phyloP scores from a whole-genome alignment of 2,329 filamentous ascomycete species.

The Clathrospora elynae region DNA sequence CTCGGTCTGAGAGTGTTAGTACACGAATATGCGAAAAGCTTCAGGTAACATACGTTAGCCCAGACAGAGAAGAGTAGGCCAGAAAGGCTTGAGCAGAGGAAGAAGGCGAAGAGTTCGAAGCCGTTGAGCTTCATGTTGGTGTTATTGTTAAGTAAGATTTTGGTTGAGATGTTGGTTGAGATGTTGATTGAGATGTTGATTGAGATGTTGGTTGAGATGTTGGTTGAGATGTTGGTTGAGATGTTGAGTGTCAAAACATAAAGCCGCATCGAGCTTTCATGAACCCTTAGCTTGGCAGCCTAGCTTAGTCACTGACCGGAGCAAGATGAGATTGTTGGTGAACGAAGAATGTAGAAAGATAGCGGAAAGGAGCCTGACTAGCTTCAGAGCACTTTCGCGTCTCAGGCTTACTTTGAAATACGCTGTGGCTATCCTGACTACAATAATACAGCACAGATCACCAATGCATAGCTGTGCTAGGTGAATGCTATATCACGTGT shows the following conservation, averaged over 20 bases:
- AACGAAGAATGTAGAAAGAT: background rate
- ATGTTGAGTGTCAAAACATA: background rate
- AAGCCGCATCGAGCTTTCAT: background rate
- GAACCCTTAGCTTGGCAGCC: constrained; percentile 6
- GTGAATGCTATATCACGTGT: background rate
- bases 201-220: constrained; percentile 5
- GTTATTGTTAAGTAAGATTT: background rate
- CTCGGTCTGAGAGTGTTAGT: constrained; percentile 11
- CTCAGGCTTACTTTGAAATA: no score
- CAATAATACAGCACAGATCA: no score
- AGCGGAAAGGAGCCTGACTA: no score
- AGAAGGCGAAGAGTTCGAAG: constrained; percentile 16
- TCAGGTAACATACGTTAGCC: constrained; percentile 6
- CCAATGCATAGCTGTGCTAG: no score
- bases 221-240: background rate
- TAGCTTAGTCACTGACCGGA: constrained; percentile 1
- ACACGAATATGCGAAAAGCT: background rate
- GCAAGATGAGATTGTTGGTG: background rate
- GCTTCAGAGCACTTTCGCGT: no score
- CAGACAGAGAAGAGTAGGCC: constrained; percentile 8
- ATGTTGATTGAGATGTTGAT: constrained; percentile 2
- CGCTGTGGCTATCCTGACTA: no score
- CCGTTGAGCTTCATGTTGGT: constrained; percentile 13
- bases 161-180: background rate
- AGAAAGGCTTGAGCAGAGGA: constrained; percentile 15